Evolutionary conservation across 139 green algal species (phyloP), one percentile per base, ranked within the genome.

Genomic region (Choricystis sp.): DNA sequence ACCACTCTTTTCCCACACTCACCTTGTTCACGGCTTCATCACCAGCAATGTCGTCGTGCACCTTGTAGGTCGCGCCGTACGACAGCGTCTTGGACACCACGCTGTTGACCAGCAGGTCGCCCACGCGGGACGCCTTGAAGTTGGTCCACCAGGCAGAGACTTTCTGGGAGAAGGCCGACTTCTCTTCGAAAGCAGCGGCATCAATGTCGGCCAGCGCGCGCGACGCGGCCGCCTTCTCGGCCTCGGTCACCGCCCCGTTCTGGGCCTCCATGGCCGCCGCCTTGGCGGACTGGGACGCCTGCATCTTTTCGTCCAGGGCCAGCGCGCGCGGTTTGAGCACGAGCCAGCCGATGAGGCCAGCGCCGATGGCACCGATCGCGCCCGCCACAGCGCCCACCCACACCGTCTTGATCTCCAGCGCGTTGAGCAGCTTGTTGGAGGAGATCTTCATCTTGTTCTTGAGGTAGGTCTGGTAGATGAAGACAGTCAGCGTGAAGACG

Each of bases 381-480:
- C 56, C 72, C 0, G 58, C 52, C 0, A 67, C 49, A 20, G 60
- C 56, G 14, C 62, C 62, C 29, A 77, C 62, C 67, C 67, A 74
- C 25, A 61, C 61, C 28, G 19, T 21, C 3, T 30, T 59, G n/a
- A 56, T 40, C n/a, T 69, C 56, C n/a, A 49, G 31, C 20, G 49
- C 69, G 31, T 60, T 68, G 19, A 66, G 63, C n/a, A n/a, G n/a
- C n/a, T n/a, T n/a, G n/a, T n/a, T n/a, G n/a, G n/a, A n/a, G n/a
- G n/a, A n/a, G n/a, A n/a, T n/a, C n/a, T n/a, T n/a, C n/a, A n/a
- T n/a, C n/a, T n/a, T n/a, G 57, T 62, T 72, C 48, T 75, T 75
- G 63, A 66, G 52, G 56, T 72, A 74, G 28, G 79, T 86, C 66
- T 85, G 75, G 56, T 84, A 79, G 64, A 90, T 79, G 64, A 84